Conservation (phyloP, 2,329 filamentous ascomycete genomes). For the Tympanopsis confertula region DNA sequence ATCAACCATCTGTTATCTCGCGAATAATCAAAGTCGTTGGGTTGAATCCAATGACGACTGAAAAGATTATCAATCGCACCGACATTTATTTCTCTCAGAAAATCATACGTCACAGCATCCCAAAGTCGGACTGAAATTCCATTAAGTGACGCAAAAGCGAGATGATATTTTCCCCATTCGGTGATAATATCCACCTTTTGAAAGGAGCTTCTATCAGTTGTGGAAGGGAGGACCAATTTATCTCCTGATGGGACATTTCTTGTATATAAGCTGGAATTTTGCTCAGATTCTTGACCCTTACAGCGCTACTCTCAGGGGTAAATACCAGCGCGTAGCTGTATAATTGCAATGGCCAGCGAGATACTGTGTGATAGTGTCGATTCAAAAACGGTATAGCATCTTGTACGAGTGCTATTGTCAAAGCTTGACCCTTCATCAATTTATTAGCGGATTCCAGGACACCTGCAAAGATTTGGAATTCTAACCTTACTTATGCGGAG, state of each 20-base stretch:
- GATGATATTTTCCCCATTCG: conserved; percentile 1
- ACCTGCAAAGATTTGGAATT: conserved; percentile 4
- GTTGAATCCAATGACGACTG: no score
- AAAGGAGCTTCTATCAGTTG: conserved; percentile 5
- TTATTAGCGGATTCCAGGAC: conserved; percentile 5
- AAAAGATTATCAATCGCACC: no score
- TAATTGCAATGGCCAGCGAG: conserved; percentile 8
- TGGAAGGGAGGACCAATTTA: conserved; percentile 6
- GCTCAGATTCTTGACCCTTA: conserved; percentile 6
- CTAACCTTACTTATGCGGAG: conserved; percentile 5
- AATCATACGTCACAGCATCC: no score
- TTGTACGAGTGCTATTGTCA: conserved; percentile 5
- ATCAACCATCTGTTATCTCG: no score
- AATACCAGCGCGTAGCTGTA: conserved; percentile 8
- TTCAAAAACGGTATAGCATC: conserved; percentile 9
- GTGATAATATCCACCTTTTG: not conserved
- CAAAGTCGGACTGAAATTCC: not conserved
- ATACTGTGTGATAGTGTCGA: conserved; percentile 7
- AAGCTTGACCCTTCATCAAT: conserved; percentile 4
- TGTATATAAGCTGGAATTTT: conserved; percentile 6
- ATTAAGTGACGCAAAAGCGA: not conserved
- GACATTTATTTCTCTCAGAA: no score
- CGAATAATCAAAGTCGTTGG: no score
- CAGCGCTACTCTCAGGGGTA: conserved; percentile 6
- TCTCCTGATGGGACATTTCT: conserved; percentile 5